Conservation (phyloP, 202 grass and related monocot genomes). For the Setaria italica region DNA sequence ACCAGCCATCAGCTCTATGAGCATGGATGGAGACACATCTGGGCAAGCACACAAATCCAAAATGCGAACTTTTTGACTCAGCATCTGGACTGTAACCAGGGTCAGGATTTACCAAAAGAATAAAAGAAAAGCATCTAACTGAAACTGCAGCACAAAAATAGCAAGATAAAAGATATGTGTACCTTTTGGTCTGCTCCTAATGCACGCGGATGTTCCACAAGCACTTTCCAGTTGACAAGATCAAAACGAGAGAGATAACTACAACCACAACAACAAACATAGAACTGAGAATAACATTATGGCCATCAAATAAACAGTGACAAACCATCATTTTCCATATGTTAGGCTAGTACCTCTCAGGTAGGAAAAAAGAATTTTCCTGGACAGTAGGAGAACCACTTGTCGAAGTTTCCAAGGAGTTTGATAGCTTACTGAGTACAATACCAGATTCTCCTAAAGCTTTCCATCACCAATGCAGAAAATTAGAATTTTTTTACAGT, state of each 20-base stretch:
- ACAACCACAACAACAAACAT: slow-evolving; percentile 31
- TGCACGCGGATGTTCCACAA: slow-evolving; percentile 72
- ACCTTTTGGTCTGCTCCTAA: slow-evolving; percentile 79
- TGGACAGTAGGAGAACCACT: slow-evolving; percentile 26
- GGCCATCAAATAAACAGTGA: slow-evolving; percentile 19
- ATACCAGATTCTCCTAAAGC: slow-evolving; percentile 95
- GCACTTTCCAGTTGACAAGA: slow-evolving; percentile 83
- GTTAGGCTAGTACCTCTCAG: slow-evolving; percentile 68
- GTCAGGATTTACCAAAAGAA: slow-evolving; percentile 76
- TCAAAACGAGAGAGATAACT: slow-evolving; percentile 86
- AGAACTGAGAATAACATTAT: slow-evolving; percentile 10
- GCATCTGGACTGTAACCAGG: slow-evolving; percentile 99
- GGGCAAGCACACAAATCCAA: slow-evolving; percentile 75
- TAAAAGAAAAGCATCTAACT: slow-evolving; percentile 35
- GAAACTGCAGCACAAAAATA: slow-evolving; percentile 41
- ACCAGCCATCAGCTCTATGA: slow-evolving; percentile 70
- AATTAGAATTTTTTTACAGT: slow-evolving; percentile 16
- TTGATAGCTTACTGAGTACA: slow-evolving; percentile 68
- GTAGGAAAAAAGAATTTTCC: slow-evolving; percentile 68
- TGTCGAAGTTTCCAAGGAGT: slow-evolving; percentile 46
- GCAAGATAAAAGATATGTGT: slow-evolving; percentile 49
- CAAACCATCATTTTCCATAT: slow-evolving; percentile 13
- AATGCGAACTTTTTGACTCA: slow-evolving; percentile 68
- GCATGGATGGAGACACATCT: slow-evolving; percentile 65
- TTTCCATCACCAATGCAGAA: slow-evolving; percentile 52